Percentiles rank a stretch among this genome's conserved stretches.
phyloP scores from a whole-genome alignment of 1,284 basidiomycete species.

The Ganoderma sp. region DNA sequence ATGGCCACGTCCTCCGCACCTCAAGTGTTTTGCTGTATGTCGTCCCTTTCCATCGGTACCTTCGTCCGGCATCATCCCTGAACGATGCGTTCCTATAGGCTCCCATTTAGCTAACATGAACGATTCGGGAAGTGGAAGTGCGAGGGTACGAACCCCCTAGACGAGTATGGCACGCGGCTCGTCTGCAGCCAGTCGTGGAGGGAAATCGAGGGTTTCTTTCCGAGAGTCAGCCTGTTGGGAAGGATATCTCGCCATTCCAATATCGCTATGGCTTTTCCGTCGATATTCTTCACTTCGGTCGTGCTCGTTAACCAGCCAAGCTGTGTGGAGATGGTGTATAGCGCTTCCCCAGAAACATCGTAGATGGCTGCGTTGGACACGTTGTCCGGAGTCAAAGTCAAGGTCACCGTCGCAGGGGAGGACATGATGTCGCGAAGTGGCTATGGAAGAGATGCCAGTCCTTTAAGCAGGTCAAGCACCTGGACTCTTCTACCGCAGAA shows the following conservation, averaged over 20 bases:
- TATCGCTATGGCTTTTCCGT: neutral
- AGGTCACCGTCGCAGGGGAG: constrained; percentile 19
- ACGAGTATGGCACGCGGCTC: neutral
- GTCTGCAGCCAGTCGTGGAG: neutral
- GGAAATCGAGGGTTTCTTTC: neutral
- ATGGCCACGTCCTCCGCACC: constrained; percentile 32
- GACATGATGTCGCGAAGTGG: neutral
- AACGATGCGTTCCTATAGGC: constrained; percentile 22
- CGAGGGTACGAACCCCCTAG: neutral
- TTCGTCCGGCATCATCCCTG: constrained; percentile 41
- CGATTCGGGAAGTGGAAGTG: no score
- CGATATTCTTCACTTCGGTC: neutral
- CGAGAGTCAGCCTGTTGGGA: neutral
- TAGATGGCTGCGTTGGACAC: constrained; percentile 49
- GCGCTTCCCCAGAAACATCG: constrained; percentile 25
- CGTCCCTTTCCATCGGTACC: constrained; percentile 50
- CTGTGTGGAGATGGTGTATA: constrained; percentile 1
- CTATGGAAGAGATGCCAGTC: neutral
- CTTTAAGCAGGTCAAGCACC: neutral
- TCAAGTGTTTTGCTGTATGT: constrained; percentile 43
- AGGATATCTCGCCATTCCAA: constrained; percentile 42
- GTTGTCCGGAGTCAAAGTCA: constrained; percentile 48
- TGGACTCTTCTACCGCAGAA: neutral
- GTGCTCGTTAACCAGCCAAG: neutral
- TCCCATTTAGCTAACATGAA: neutral